Conservation (phyloP, 768 basidiomycete species). For the Suillus americanus region DNA sequence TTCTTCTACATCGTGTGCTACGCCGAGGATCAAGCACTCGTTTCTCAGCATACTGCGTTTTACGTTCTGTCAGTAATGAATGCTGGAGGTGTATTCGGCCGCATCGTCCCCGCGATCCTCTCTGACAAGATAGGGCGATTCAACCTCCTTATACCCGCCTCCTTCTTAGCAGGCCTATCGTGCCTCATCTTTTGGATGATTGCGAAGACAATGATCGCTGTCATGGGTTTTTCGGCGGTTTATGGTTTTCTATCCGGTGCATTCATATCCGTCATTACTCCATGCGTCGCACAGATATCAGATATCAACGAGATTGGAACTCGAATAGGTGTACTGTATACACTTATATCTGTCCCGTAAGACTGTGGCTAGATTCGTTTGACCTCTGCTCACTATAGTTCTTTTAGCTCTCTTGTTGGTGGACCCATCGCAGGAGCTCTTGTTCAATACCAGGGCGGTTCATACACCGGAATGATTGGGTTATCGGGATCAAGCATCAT, state of each 20-base stretch:
- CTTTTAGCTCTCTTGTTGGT: conserved; percentile 56
- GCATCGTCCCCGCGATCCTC: conserved; percentile 59
- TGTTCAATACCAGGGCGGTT: conserved; percentile 45
- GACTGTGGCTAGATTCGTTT: conserved; percentile 28
- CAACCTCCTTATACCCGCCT: conserved; percentile 63
- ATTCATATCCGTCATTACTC: conserved; percentile 65
- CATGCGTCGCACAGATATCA: conserved; percentile 68
- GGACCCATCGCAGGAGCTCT: conserved; percentile 64
- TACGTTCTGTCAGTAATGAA: conserved; percentile 67
- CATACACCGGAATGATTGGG: conserved; percentile 49
- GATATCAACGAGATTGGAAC: conserved; percentile 57
- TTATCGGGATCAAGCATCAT: conserved; percentile 62
- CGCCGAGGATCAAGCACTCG: conserved; percentile 41
- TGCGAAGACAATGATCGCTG: conserved; percentile 35
- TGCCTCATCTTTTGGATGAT: conserved; percentile 61
- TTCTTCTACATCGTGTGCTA: conserved; percentile 70
- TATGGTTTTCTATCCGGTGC: conserved; percentile 71
- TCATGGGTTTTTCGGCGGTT: conserved; percentile 51
- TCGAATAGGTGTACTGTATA: conserved; percentile 65
- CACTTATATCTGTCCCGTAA: conserved; percentile 67
- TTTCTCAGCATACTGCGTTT: conserved; percentile 43
- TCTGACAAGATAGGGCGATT: conserved; percentile 68
- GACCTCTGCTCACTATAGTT: conserved; percentile 1
- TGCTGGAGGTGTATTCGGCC: conserved; percentile 64
- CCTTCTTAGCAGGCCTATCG: conserved; percentile 60